Percentiles rank a stretch among this genome's conserved stretches.
Evolutionary conservation across 1,284 basidiomycete genomes (phyloP).

Genomic region (Sparassis latifolia): DNA sequence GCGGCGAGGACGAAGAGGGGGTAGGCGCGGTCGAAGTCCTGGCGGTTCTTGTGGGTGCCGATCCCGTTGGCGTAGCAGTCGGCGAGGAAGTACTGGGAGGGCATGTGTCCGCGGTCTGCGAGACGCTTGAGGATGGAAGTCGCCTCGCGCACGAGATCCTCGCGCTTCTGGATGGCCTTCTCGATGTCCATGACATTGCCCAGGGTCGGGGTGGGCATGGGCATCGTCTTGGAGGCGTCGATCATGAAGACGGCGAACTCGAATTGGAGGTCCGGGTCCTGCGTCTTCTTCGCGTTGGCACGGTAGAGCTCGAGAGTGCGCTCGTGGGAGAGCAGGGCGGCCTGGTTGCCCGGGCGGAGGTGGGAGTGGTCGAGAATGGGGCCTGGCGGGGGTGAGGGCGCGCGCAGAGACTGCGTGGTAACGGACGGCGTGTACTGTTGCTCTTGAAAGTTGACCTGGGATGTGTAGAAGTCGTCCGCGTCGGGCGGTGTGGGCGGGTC

Average conservation of each 20-base stretch:
- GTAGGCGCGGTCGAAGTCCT: constrained; percentile 96
- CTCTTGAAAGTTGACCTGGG: constrained; percentile 24
- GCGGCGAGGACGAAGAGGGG: constrained; percentile 94
- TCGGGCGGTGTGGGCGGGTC: constrained; percentile 24
- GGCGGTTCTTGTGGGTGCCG: constrained; percentile 80
- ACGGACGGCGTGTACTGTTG: constrained; percentile 22
- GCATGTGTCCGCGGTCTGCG: constrained; percentile 89
- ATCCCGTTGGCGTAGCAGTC: constrained; percentile 98
- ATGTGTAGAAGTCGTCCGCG: constrained; percentile 30
- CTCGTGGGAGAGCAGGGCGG: constrained; percentile 88
- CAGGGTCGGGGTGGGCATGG: constrained; percentile 59
- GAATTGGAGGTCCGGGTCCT: constrained; percentile 96
- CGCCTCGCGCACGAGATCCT: constrained; percentile 85
- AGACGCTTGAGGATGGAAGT: constrained; percentile 81
- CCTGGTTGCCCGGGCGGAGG: constrained; percentile 88
- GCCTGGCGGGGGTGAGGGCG: constrained; percentile 50
- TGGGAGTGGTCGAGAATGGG: constrained; percentile 90
- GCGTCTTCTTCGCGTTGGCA: constrained; percentile 96
- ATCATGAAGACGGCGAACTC: constrained; percentile 99
- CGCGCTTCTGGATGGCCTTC: constrained; percentile 73
- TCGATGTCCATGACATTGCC: constrained; percentile 78
- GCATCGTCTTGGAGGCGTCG: constrained; percentile 86
- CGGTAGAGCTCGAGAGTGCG: constrained; percentile 96
- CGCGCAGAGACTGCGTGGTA: constrained; percentile 33
- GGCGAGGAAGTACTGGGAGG: constrained; percentile 95